These are phyloP conservation scores for Yamadazyma buinensis DNA, from an alignment of 1,139 yeast species.

Conservation along the genomic window DNA sequence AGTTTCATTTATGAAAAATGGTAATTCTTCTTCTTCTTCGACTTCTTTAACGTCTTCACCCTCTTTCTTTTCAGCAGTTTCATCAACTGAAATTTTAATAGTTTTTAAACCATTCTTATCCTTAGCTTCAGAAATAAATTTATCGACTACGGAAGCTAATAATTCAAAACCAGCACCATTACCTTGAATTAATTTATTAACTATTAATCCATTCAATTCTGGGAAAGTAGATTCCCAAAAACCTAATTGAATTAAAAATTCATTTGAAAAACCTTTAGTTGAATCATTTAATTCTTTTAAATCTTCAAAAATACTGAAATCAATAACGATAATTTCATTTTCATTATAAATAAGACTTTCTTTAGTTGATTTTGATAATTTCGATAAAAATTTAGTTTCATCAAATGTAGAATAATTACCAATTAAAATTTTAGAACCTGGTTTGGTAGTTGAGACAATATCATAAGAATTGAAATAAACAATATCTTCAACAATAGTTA, in stretches of 20 bases:
- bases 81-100: slow-evolving; percentile 39
- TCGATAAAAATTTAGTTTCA: slow-evolving; percentile 39
- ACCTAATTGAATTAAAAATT: slow-evolving; percentile 73
- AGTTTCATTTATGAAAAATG: slow-evolving; percentile 55
- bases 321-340: slow-evolving; percentile 51
- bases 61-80: slow-evolving; percentile 20
- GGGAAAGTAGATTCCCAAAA: slow-evolving; percentile 76
- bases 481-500: slow-evolving; percentile 60
- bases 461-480: slow-evolving; percentile 54
- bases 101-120: slow-evolving; percentile 46
- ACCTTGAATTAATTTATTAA: slow-evolving; percentile 76
- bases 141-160: slow-evolving; percentile 76
- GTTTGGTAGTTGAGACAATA: slow-evolving; percentile 56
- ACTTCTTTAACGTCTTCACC: slow-evolving; percentile 21
- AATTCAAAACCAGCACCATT: slow-evolving; percentile 81
- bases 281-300: slow-evolving; percentile 46
- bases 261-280: slow-evolving; percentile 72
- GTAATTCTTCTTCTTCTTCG: slow-evolving; percentile 32
- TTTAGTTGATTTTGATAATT: slow-evolving; percentile 53
- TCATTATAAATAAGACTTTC: slow-evolving; percentile 52
- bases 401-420: slow-evolving; percentile 27
- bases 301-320: slow-evolving; percentile 57
- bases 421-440: slow-evolving; percentile 50
- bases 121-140: slow-evolving; percentile 53
- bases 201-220: slow-evolving; percentile 60